Percentiles rank a stretch among this genome's conserved stretches.
Conservation (phyloP, 2,329 filamentous ascomycete genomes). For the Botrytis sinoallii region DNA sequence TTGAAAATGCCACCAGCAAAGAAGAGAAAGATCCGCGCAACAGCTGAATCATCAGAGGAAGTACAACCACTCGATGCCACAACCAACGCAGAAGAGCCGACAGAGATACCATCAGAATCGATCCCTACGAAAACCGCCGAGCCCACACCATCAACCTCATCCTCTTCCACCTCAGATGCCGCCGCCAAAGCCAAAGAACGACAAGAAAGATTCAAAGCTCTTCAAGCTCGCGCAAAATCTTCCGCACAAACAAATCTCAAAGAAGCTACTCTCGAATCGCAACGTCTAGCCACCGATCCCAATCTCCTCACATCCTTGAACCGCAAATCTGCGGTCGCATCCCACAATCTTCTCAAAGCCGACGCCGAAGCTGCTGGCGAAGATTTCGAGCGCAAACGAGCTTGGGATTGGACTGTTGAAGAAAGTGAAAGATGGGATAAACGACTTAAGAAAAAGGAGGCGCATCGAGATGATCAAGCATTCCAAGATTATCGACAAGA, state of each 20-base stretch:
- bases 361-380: slow-evolving; percentile 81
- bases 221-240: slow-evolving; percentile 75
- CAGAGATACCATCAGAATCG: slow-evolving; percentile 19
- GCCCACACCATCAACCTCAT: not conserved
- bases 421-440: slow-evolving; percentile 94
- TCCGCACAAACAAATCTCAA: slow-evolving; percentile 74
- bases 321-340: slow-evolving; percentile 81
- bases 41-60: slow-evolving; percentile 25
- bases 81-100: slow-evolving; percentile 18
- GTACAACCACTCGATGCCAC: slow-evolving; percentile 3
- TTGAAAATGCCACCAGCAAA: slow-evolving; percentile 44
- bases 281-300: slow-evolving; percentile 74
- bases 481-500: slow-evolving; percentile 89
- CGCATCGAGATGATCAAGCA: slow-evolving; percentile 77
- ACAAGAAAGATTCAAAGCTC: slow-evolving; percentile 78
- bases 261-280: slow-evolving; percentile 79
- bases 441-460: slow-evolving; percentile 79
- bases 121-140: not conserved
- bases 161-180: slow-evolving; percentile 33
- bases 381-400: slow-evolving; percentile 95
- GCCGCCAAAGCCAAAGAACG: slow-evolving; percentile 59
- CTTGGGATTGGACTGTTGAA: slow-evolving; percentile 98
- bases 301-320: slow-evolving; percentile 73
- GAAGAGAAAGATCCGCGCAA: slow-evolving; percentile 44
- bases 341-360: slow-evolving; percentile 89